A percentile compares a stretch with the other conserved stretches of the same genome.
Conservation (phyloP, 1,139 yeast species). For the Pichia sp. region DNA sequence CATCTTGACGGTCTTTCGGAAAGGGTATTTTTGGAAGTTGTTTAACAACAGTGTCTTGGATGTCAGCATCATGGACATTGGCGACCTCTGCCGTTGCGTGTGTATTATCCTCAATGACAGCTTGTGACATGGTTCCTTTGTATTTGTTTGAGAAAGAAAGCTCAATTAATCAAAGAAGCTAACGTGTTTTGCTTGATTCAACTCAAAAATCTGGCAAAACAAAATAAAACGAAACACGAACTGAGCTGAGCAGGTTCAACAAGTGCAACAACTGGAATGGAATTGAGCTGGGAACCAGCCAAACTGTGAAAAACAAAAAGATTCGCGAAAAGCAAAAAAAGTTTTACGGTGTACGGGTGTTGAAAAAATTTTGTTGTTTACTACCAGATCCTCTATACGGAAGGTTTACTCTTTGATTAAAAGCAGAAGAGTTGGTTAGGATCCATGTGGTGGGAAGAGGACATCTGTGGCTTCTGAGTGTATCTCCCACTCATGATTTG, state of each 20-base stretch:
- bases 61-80: not conserved
- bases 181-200: not conserved
- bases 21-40: slow-evolving; percentile 5
- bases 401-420: not conserved
- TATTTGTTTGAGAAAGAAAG: not conserved
- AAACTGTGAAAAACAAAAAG: not conserved
- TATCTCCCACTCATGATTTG: slow-evolving; percentile 60
- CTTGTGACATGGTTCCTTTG: not conserved
- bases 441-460: slow-evolving; percentile 80
- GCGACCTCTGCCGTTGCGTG: not conserved
- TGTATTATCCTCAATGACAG: not conserved
- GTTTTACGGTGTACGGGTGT: not conserved
- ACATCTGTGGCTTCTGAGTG: slow-evolving; percentile 83
- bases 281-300: not conserved
- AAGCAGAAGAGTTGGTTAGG: slow-evolving; percentile 51
- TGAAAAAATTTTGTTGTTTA: no score
- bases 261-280: not conserved
- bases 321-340: not conserved
- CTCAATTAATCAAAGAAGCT: not conserved
- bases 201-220: not conserved
- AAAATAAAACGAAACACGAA: not conserved
- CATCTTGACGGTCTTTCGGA: slow-evolving; percentile 3
- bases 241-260: not conserved
- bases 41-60: not conserved
- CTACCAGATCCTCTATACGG: no score